phyloP scores from a whole-genome alignment of 768 basidiomycete genomes.

The Leccinum boreale region DNA sequence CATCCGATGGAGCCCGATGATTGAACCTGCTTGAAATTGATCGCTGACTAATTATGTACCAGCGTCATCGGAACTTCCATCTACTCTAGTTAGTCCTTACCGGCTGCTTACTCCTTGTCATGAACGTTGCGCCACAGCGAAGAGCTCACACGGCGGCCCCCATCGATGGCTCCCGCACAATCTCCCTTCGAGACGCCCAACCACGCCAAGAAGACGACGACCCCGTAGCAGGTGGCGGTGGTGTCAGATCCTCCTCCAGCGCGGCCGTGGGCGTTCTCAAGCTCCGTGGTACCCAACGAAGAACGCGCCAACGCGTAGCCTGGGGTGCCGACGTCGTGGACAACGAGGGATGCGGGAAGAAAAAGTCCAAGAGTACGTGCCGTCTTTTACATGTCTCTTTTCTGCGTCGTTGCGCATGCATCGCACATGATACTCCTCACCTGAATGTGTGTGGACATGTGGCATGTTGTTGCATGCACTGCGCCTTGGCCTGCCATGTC shows the following conservation, averaged over 20 bases:
- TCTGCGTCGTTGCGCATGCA: not conserved
- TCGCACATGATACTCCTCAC: not conserved
- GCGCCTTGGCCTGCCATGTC: not conserved
- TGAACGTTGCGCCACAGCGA: constrained; percentile 24
- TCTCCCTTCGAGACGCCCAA: constrained; percentile 42
- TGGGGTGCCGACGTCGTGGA: constrained; percentile 88
- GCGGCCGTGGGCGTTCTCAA: constrained; percentile 48
- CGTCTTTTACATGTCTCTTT: constrained; percentile 11
- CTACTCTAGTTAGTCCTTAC: not conserved
- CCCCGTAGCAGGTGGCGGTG: not conserved
- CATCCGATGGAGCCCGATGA: not conserved
- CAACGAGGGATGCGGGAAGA: constrained; percentile 86
- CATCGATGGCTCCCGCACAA: constrained; percentile 52
- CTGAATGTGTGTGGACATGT: no score
- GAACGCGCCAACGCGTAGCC: constrained; percentile 56
- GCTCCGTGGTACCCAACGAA: constrained; percentile 51
- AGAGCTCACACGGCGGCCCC: constrained; percentile 41
- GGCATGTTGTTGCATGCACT: not conserved
- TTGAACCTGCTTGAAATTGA: not conserved
- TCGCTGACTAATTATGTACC: constrained; percentile 17
- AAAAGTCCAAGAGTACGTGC: constrained; percentile 86
- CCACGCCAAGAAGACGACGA: constrained; percentile 30
- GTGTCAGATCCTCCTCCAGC: constrained; percentile 15
- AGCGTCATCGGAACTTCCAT: not conserved
- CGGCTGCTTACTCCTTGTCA: not conserved